These are phyloP conservation scores for Tubosaeta sp. DNA, from an alignment of 768 basidiomycete genomes.

Conservation along the genomic window DNA sequence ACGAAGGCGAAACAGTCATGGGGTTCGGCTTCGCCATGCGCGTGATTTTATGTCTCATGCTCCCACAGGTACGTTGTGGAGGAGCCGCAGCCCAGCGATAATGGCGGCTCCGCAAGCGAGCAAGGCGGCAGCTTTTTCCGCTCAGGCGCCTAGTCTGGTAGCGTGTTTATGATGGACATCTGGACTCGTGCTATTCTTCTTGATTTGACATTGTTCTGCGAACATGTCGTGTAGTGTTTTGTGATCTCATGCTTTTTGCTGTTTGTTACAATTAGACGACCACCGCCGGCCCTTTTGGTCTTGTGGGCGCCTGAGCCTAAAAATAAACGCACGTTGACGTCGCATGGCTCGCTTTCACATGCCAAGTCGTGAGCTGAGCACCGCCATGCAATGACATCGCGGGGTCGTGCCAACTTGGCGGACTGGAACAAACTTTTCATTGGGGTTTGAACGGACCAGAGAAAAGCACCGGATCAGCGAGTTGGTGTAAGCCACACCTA, in stretches of 20 bases:
- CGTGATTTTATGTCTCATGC: slow-evolving; percentile 10
- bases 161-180: neutral
- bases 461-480: slow-evolving; percentile 8
- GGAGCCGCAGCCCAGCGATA: neutral
- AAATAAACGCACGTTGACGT: slow-evolving; percentile 19
- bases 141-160: slow-evolving; percentile 8
- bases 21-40: slow-evolving; percentile 12
- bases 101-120: neutral
- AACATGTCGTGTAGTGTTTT: neutral
- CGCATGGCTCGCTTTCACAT: neutral
- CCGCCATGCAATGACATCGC: slow-evolving; percentile 10
- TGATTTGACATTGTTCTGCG: slow-evolving; percentile 1
- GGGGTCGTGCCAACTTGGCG: slow-evolving; percentile 7
- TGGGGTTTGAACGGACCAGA: neutral
- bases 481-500: slow-evolving; percentile 13
- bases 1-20: slow-evolving; percentile 1
- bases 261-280: neutral
- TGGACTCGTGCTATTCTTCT: slow-evolving; percentile 1
- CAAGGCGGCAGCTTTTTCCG: slow-evolving; percentile 1
- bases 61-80: slow-evolving; percentile 11
- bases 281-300: neutral
- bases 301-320: slow-evolving; percentile 7
- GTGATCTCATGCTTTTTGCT: slow-evolving; percentile 1
- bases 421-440: neutral
- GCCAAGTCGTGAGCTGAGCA: neutral